phyloP scores from a whole-genome alignment of 495 filamentous ascomycete species.

The Aspergillus homomorphus region DNA sequence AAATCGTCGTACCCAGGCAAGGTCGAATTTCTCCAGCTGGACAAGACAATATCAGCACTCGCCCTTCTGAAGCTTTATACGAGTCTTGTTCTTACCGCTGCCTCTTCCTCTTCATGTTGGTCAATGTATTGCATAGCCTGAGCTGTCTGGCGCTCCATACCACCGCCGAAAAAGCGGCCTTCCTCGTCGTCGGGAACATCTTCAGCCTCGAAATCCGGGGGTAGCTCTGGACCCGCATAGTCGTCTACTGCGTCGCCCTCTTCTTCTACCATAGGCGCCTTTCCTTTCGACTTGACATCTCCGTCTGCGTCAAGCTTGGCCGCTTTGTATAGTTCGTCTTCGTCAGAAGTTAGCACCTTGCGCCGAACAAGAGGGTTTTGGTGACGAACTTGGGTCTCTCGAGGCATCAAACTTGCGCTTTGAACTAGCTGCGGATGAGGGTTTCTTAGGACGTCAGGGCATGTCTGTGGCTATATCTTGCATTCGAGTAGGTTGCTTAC shows the following conservation, averaged over 20 bases:
- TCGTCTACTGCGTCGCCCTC: slow-evolving; percentile 59
- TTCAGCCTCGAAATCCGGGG: slow-evolving; percentile 60
- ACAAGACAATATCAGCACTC: slow-evolving; percentile 12
- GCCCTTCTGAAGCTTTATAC: background rate
- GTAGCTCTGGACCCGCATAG: slow-evolving; percentile 65
- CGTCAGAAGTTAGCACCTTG: slow-evolving; percentile 21
- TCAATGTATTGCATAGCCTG: slow-evolving; percentile 92
- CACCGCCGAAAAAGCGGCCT: slow-evolving; percentile 92
- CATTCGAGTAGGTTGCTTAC: slow-evolving; percentile 35
- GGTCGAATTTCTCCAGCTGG: slow-evolving; percentile 74
- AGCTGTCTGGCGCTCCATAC: slow-evolving; percentile 74
- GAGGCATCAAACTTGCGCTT: slow-evolving; percentile 78
- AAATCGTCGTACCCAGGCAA: slow-evolving; percentile 76
- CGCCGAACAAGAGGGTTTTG: slow-evolving; percentile 1
- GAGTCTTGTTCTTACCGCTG: slow-evolving; percentile 31
- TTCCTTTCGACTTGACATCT: slow-evolving; percentile 60
- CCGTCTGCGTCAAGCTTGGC: slow-evolving; percentile 63
- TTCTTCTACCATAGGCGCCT: slow-evolving; percentile 55
- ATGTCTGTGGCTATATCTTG: background rate
- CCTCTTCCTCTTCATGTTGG: slow-evolving; percentile 58
- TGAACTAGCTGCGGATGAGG: slow-evolving; percentile 39
- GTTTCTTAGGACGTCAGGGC: slow-evolving; percentile 40
- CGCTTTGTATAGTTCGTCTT: slow-evolving; percentile 80
- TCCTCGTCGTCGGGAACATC: slow-evolving; percentile 76
- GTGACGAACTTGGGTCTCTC: slow-evolving; percentile 64